Evolutionary conservation across 768 basidiomycete genomes (phyloP).

Genomic region (Termitomyces sp.): DNA sequence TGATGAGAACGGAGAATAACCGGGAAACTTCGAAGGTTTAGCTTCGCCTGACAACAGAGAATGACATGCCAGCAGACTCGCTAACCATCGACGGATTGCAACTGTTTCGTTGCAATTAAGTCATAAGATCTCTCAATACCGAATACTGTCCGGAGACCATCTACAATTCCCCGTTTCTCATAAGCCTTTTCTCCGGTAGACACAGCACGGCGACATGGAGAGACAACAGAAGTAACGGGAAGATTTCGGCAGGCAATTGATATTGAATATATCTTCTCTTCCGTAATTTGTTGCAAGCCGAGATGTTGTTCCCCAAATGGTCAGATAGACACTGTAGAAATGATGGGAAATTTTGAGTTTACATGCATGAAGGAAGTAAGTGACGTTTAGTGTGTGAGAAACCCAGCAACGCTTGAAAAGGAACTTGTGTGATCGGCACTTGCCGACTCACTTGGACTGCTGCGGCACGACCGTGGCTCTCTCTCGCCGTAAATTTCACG

Average conservation of each 20-base stretch:
- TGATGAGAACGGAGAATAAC: slow-evolving; percentile 3
- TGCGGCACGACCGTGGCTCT: not conserved
- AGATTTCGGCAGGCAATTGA: not conserved
- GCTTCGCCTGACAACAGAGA: not conserved
- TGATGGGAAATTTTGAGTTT: not conserved
- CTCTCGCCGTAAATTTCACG: no score
- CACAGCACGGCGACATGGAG: not conserved
- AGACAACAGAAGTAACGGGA: not conserved
- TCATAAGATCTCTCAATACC: slow-evolving; percentile 3
- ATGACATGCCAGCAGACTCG: not conserved
- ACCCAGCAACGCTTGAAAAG: no score
- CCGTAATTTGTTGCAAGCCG: not conserved
- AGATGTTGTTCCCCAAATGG: not conserved
- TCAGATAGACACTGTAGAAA: not conserved
- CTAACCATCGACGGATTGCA: not conserved
- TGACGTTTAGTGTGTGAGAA: not conserved
- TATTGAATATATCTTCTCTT: not conserved
- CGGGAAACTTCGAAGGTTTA: not conserved
- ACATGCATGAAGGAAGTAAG: not conserved
- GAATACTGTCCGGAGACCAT: not conserved
- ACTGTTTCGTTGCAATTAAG: not conserved
- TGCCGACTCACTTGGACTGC: not conserved
- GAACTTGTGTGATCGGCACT: not conserved
- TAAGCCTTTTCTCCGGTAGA: not conserved
- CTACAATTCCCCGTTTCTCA: not conserved